A percentile compares a stretch with the other conserved stretches of the same genome.
phyloP scores from a whole-genome alignment of 2,329 filamentous ascomycete genomes.

The Paramyrothecium roridum region DNA sequence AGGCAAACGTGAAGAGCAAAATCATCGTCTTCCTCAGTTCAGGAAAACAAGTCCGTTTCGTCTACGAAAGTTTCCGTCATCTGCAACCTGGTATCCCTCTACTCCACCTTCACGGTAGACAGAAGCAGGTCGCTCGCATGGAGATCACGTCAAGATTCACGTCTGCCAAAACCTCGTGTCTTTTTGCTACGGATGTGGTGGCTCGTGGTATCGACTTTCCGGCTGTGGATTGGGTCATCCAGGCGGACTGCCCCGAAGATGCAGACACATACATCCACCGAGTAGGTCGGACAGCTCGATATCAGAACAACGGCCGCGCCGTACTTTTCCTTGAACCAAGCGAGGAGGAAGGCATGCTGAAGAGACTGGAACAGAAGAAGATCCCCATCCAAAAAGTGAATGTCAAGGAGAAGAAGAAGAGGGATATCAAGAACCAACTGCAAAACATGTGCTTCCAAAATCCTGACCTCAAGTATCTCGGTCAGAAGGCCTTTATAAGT shows the following conservation, averaged over 20 bases:
- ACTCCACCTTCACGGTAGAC: constrained; percentile 87
- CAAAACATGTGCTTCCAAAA: constrained; percentile 97
- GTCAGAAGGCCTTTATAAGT: constrained; percentile 91
- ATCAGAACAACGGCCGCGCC: constrained; percentile 81
- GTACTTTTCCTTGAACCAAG: constrained; percentile 90
- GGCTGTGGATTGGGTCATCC: constrained; percentile 97
- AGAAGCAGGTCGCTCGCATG: constrained; percentile 85
- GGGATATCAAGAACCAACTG: constrained; percentile 77
- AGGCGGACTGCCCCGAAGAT: constrained; percentile 95
- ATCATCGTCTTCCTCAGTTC: constrained; percentile 95
- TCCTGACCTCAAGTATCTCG: constrained; percentile 88
- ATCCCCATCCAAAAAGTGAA: constrained; percentile 86
- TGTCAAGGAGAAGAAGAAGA: constrained; percentile 84
- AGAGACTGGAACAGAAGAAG: constrained; percentile 81
- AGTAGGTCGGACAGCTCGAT: constrained; percentile 91
- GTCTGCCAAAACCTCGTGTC: constrained; percentile 74
- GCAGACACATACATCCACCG: constrained; percentile 97
- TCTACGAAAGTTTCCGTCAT: constrained; percentile 89
- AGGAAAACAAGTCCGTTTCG: constrained; percentile 93
- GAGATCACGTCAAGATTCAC: constrained; percentile 87
- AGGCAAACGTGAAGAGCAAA: constrained; percentile 86
- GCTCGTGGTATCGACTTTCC: constrained; percentile 94
- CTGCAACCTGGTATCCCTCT: constrained; percentile 92
- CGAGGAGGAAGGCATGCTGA: constrained; percentile 89
- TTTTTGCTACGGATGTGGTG: constrained; percentile 94